Percentiles rank a stretch among this genome's conserved stretches.
phyloP scores from a whole-genome alignment of 2,329 filamentous ascomycete genomes.

The Fusarium euwallaceae region DNA sequence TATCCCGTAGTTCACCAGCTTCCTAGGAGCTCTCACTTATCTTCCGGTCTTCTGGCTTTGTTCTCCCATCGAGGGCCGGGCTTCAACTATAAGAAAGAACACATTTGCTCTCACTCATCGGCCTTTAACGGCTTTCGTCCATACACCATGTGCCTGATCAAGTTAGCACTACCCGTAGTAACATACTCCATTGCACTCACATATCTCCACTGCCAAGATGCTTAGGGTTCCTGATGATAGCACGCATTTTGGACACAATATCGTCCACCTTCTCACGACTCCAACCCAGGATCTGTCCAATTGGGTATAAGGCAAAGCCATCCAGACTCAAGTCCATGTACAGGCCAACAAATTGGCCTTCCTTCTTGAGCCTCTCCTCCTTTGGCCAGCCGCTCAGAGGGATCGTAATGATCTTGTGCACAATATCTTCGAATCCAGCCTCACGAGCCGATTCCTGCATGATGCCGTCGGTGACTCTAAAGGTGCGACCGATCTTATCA shows the following conservation, averaged over 20 bases:
- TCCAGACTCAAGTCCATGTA: constrained; percentile 29
- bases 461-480: constrained; percentile 22
- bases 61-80: too few species aligned
- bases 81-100: too few species aligned
- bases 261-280: constrained; percentile 14
- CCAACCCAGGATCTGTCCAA: constrained; percentile 25
- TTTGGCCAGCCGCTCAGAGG: constrained; percentile 29
- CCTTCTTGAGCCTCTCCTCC: constrained; percentile 22
- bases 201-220: constrained; percentile 12
- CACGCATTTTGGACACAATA: constrained; percentile 18
- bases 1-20: too few species aligned
- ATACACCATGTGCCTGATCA: constrained; percentile 17
- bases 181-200: not conserved
- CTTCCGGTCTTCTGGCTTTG: too few species aligned
- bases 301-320: constrained; percentile 20
- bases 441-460: constrained; percentile 18
- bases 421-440: constrained; percentile 20
- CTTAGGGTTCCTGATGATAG: constrained; percentile 9
- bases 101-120: not conserved
- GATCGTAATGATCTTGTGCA: constrained; percentile 13
- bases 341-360: constrained; percentile 25
- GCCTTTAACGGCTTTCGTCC: constrained; percentile 10
- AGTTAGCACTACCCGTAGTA: not conserved
- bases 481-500: constrained; percentile 26
- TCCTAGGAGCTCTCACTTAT: not conserved